Base-by-base conservation (phyloP, 768 basidiomycete species). In the Russula griseocarnosa region DNA sequence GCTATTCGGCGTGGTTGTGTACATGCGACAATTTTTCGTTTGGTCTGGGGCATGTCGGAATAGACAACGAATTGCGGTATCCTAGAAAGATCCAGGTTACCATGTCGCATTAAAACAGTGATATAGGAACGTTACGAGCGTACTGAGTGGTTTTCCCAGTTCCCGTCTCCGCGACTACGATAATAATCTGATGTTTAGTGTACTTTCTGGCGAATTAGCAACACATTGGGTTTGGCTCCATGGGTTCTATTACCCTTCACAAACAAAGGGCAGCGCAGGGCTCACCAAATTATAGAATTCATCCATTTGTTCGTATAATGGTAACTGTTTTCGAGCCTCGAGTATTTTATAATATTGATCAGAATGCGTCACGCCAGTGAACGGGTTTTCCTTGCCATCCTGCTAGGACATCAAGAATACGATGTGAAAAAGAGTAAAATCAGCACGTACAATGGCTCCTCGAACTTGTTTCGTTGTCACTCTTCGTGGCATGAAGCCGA, bases 51-150 rank as follows among this genome's bases (percentile, higher is more conserved):
- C 38, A 97, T 75, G 75, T 98, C 96, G 5, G 92, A 92, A 74
- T 86, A 98, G 52, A 88, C 90, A 50, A 95, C 94, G 70, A 98
- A 97, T 74, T 98, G 96, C 1, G 96, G 96, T 71, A 98, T 97
- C 77, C 93, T 94, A 72, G 40, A 67, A 61, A 69, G 16, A 34
- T 49, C 22, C 9, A 51, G 53, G n/a, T 18, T 22, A 22, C 20
- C n/a, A 28, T 3, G 8, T 60, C 3, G 22, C 18, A 20, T 2
- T 5, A 20, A 55, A 42, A 28, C 18, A 3, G 5, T 3, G 5
- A 36, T 13, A 36, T 24, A 28, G 22, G n/a, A n/a, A n/a, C 90
- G 74, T 73, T 24, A 28, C 22, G n/a, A n/a, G 24, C 90, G 74
- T 73, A 92, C 89, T 98, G 94, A 24, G 94, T 96, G 0, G 94